Evolutionary conservation across 2,329 filamentous ascomycete species (phyloP).

Genomic region (Aspergillus luchuensis): DNA sequence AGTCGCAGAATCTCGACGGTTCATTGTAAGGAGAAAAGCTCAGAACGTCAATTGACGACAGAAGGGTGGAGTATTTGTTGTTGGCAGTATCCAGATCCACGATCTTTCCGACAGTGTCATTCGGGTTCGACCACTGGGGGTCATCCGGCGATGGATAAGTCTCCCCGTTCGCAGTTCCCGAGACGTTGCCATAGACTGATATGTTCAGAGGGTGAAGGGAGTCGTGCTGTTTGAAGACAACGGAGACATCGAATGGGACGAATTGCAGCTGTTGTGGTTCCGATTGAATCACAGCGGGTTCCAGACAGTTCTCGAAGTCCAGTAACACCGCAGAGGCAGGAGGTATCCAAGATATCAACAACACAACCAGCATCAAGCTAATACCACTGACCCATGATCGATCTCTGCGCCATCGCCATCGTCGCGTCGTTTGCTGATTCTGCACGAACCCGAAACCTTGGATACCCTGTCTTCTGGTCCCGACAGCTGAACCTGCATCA

Average conservation of each 20-base stretch:
- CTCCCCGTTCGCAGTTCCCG: slow-evolving; percentile 60
- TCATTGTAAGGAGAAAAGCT: slow-evolving; percentile 70
- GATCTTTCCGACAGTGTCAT: slow-evolving; percentile 74
- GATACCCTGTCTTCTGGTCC: slow-evolving; percentile 14
- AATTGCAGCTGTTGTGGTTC: slow-evolving; percentile 72
- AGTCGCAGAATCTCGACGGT: slow-evolving; percentile 66
- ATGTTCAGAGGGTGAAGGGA: slow-evolving; percentile 69
- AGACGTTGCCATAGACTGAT: slow-evolving; percentile 89
- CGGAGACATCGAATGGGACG: slow-evolving; percentile 72
- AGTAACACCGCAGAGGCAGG: slow-evolving; percentile 67
- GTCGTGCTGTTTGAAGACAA: slow-evolving; percentile 66
- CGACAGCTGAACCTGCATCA: slow-evolving; percentile 11
- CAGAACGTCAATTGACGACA: slow-evolving; percentile 70
- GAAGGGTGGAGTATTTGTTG: slow-evolving; percentile 71
- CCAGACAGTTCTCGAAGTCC: slow-evolving; percentile 81
- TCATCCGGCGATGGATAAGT: slow-evolving; percentile 63
- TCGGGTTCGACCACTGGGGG: slow-evolving; percentile 63
- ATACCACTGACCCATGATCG: slow-evolving; percentile 16
- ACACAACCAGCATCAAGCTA: slow-evolving; percentile 24
- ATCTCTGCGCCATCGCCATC: slow-evolving; percentile 18
- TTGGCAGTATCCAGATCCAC: slow-evolving; percentile 60
- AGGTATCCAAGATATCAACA: slow-evolving; percentile 27
- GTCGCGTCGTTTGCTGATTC: slow-evolving; percentile 26
- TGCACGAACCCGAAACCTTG: slow-evolving; percentile 10
- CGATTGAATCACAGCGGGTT: slow-evolving; percentile 59